These are phyloP conservation scores for Erythrobasidium yunnanense DNA, from an alignment of 768 basidiomycete genomes.

Conservation along the genomic window DNA sequence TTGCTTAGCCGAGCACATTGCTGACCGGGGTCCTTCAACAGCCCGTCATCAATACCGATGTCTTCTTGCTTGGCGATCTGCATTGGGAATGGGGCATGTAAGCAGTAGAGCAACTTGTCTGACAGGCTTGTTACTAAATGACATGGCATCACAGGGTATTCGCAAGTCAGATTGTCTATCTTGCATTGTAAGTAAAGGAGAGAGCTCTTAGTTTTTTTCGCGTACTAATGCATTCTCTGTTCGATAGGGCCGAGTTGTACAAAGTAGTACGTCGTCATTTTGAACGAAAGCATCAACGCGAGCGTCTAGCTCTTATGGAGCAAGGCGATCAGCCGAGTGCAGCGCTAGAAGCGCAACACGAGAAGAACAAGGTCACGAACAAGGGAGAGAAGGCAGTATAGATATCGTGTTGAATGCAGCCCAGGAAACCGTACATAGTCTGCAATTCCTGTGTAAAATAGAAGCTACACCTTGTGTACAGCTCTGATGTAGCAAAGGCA, in stretches of 20 bases:
- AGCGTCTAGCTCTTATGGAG: not conserved
- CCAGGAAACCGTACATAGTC: too few relatives aligned
- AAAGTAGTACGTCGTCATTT: constrained; percentile 4
- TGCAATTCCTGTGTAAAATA: too few relatives aligned
- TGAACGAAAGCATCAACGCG: not conserved
- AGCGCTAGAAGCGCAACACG: not conserved
- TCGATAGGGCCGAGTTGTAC: constrained; percentile 6
- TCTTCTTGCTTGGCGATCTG: constrained; percentile 40
- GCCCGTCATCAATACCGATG: constrained; percentile 39
- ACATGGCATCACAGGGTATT: too few relatives aligned
- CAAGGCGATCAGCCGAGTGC: not conserved
- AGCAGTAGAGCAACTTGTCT: not conserved
- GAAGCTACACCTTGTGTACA: too few relatives aligned
- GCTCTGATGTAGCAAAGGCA: too few relatives aligned
- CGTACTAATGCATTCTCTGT: not conserved
- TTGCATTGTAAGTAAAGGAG: constrained; percentile 3
- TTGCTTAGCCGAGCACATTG: constrained; percentile 15
- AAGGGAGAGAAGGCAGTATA: constrained; percentile 15
- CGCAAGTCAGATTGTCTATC: constrained; percentile 32
- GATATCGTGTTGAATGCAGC: too few relatives aligned
- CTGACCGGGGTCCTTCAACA: not conserved
- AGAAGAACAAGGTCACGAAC: not conserved
- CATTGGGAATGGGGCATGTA: constrained; percentile 39
- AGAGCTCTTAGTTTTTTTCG: not conserved
- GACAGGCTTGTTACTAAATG: constrained; percentile 39